Base-by-base conservation (phyloP, 108 stramenopile genomes). In the Mayamaea pseudoterrestris region DNA sequence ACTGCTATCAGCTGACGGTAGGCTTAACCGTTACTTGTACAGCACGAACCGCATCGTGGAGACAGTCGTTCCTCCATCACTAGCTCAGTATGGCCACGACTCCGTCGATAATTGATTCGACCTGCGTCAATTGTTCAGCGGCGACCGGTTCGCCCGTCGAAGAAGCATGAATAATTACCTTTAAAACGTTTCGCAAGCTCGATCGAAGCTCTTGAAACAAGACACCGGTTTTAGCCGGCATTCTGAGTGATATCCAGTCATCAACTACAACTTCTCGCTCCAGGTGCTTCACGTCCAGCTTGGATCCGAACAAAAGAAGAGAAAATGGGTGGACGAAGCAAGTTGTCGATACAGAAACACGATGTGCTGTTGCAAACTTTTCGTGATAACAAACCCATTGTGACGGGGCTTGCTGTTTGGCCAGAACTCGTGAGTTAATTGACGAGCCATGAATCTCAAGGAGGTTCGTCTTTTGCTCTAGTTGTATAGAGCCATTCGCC, bases 311-410 rank as follows among this genome's bases (percentile, higher is more conserved):
- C 12, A 89, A 52, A 17, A 83, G 26, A 18, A 89, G 25, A 0
- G 65, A 54, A 23, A 80, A 44, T 24, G 87, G 80, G 54, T 83
- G 59, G 24, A 78, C 58, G 41, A 80, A 66, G 40, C 65, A 51
- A 12, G 86, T 83, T 11, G 78, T 70, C 9, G 76, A 62, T 0
- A 88, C 47, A 23, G 51, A 65, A 7, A 73, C 70, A 3, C 76
- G 66, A 32, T 64, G 41, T 2, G 61, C 40, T 7, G 76, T 75
- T n/a, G 66, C 79, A 67, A 89, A 79, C 32, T 84, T 83, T 61
- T 83, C 87, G 39, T 79, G 61, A 42, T 74, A 89, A 0, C 63
- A 65, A 21, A 83, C 40, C 78, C 78, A 89, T 14, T 32, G 31
- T 8, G 46, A 59, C 14, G 39, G 41, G 22, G 18, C 13, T 25